Conservation (phyloP, 2,329 filamentous ascomycete genomes). For the Talaromyces sp. region DNA sequence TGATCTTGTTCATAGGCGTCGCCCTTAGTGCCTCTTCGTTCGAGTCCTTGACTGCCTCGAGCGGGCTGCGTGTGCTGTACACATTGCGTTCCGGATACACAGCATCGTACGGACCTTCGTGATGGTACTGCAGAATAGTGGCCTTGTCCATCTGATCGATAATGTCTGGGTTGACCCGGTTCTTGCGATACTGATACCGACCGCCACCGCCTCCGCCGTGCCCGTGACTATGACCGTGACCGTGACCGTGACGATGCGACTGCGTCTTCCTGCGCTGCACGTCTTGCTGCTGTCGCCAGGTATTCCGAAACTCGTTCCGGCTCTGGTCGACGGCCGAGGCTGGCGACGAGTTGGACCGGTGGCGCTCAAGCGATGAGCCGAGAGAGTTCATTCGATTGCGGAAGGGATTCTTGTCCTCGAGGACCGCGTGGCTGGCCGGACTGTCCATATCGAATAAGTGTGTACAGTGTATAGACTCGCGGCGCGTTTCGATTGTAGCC, state of each 20-base stretch:
- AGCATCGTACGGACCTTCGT: slow-evolving; percentile 86
- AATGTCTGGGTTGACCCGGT: slow-evolving; percentile 64
- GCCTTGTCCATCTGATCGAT: slow-evolving; percentile 74
- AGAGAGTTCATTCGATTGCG: background rate
- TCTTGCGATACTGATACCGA: slow-evolving; percentile 57
- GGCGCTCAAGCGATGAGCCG: slow-evolving; percentile 3
- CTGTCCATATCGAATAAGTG: slow-evolving; percentile 59
- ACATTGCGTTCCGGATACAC: slow-evolving; percentile 69
- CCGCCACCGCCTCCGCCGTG: background rate
- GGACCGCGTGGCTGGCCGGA: slow-evolving; percentile 53
- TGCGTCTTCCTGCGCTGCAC: slow-evolving; percentile 10
- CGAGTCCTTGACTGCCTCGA: slow-evolving; percentile 68
- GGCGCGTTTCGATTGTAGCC: slow-evolving; percentile 52
- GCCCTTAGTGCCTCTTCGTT: slow-evolving; percentile 75
- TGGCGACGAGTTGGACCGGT: slow-evolving; percentile 8
- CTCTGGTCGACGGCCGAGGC: slow-evolving; percentile 5
- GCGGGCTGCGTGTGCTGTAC: slow-evolving; percentile 58
- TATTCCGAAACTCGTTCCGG: slow-evolving; percentile 12
- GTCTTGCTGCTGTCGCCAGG: slow-evolving; percentile 9
- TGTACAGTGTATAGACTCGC: slow-evolving; percentile 40
- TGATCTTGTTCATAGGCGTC: slow-evolving; percentile 71
- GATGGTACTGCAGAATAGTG: slow-evolving; percentile 68
- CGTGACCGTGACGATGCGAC: background rate
- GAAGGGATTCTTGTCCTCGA: slow-evolving; percentile 24
- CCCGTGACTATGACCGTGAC: too few species aligned